A percentile compares a stretch with the other conserved stretches of the same genome.
These are phyloP conservation scores for Quercus phellos DNA, from an alignment of 331 rosid genomes.

Conservation along the genomic window DNA sequence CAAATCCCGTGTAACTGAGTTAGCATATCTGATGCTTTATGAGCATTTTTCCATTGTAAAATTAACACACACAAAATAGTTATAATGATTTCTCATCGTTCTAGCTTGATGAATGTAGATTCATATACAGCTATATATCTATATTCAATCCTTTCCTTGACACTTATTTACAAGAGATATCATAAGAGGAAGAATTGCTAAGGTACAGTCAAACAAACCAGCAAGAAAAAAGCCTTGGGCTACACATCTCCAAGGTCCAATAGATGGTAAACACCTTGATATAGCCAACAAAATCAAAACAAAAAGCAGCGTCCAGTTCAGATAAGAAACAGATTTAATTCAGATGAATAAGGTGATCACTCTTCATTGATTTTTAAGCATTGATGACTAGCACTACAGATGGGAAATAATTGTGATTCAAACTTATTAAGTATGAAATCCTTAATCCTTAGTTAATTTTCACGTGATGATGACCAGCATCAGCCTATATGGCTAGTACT, in stretches of 20 bases:
- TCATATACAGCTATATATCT: neutral
- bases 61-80: neutral
- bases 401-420: neutral
- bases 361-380: neutral
- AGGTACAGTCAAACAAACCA: slow-evolving; percentile 3
- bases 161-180: neutral
- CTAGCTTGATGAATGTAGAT: slow-evolving; percentile 13
- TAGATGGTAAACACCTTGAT: neutral
- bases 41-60: slow-evolving; percentile 11
- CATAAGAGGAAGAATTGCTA: neutral
- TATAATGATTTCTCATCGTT: neutral
- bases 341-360: neutral
- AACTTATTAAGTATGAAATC: neutral
- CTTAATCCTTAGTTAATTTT: neutral
- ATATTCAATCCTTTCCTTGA: slow-evolving; percentile 6
- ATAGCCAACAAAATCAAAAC: neutral
- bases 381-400: neutral
- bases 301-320: neutral
- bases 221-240: slow-evolving; percentile 7
- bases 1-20: slow-evolving; percentile 37
- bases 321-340: neutral
- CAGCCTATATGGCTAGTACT: neutral
- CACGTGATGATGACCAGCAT: neutral
- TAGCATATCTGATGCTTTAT: slow-evolving; percentile 45
- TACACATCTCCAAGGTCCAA: neutral